Evolutionary conservation across 495 filamentous ascomycete species (phyloP), one percentile per base, ranked within the genome.

Genomic region (Usnea hakonensis): DNA sequence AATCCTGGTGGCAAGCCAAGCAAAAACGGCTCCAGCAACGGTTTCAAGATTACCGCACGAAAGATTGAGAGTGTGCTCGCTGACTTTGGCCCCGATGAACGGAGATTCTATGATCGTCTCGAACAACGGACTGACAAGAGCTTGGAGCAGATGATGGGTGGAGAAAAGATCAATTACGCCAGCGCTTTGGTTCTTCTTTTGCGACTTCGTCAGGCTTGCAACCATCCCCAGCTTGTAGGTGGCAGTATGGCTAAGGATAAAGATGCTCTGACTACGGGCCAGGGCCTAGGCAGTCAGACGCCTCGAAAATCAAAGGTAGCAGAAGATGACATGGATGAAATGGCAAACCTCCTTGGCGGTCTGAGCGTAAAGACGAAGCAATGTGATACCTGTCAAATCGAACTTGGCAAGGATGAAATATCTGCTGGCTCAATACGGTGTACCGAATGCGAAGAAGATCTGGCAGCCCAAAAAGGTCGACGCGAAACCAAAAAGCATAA

Each of bases 151-250:
- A 94, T 96, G 89, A 91, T 96, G 85, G 83, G 81, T 41, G 84
- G 79, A 37, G 76, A 76, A 7, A 88, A 89, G 67, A 71, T 87
- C 30, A 89, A 88, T 70, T 92, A 92, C 74, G 87, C 88, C 26
- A 86, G 85, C 64, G 94, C 94, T 23, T 85, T 98, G 67, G 89
- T 95, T 16, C 74, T 98, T 63, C 81, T 98, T 17, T 76, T 98
- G 63, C 87, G 94, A 53, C 78, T 98, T 61, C 83, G 93, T 57
- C 93, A 97, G 73, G 87, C 90, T 40, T 98, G 94, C 74, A 96
- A 98, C 69, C 94, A 98, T 73, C 90, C 91, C 0, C 83, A 90
- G 57, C 77, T 98, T 58, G 85, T 96, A 57, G 90, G 87, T 62
- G 85, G 85, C 55, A 92, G 90, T 67, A 77, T 96, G 53, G 87